A percentile compares a stretch with the other conserved stretches of the same genome.
Conservation (phyloP, 2,329 filamentous ascomycete genomes). For the Neofusicoccum sp. region DNA sequence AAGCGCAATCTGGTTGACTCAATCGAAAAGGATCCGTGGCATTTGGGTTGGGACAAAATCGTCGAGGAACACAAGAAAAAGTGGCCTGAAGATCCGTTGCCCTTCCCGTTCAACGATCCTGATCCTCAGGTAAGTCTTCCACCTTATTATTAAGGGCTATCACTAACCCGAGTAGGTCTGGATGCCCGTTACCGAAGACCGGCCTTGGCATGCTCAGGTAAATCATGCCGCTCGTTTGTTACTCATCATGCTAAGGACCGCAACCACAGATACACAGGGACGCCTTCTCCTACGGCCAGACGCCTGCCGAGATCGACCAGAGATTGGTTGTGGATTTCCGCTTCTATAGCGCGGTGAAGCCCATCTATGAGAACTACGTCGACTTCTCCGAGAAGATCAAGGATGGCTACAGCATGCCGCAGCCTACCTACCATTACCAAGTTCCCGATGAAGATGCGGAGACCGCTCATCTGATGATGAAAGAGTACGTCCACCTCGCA, state of each 20-base stretch:
- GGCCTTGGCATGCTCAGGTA: background rate
- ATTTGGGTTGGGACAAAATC: background rate
- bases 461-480: background rate
- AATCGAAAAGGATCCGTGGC: background rate
- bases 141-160: background rate
- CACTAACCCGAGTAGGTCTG: background rate
- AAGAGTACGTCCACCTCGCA: background rate
- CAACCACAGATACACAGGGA: background rate
- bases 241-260: too few relatives aligned
- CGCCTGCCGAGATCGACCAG: slow-evolving; percentile 19
- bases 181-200: background rate
- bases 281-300: background rate
- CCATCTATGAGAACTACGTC: slow-evolving; percentile 19
- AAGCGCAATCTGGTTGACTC: slow-evolving; percentile 17
- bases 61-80: background rate
- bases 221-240: too few relatives aligned
- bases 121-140: background rate
- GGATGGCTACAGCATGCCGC: slow-evolving; percentile 29
- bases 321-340: slow-evolving; percentile 25
- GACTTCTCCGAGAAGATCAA: slow-evolving; percentile 20
- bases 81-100: background rate
- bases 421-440: slow-evolving; percentile 6
- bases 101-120: background rate
- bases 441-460: background rate
- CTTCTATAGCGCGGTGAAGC: slow-evolving; percentile 22